Conservation (phyloP, 495 filamentous ascomycete genomes). For the Penicillium subrubescens region DNA sequence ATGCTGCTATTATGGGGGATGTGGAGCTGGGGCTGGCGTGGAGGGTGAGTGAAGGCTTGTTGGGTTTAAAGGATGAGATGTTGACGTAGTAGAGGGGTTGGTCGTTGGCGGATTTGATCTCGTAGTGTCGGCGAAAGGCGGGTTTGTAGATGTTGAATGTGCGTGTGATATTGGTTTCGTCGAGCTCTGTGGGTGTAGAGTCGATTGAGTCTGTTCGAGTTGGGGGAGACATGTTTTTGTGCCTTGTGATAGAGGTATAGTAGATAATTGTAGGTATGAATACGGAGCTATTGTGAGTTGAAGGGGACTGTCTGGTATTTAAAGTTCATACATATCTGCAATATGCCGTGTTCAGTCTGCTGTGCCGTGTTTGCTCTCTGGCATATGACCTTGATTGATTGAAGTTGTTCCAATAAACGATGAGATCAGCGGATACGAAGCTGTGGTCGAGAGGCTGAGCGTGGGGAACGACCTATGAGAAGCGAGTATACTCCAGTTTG, state of each 20-base stretch:
- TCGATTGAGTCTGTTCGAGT: constrained; percentile 10
- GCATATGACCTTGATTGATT: background rate
- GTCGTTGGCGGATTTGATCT: constrained; percentile 19
- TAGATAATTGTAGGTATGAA: background rate
- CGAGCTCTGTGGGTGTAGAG: constrained; percentile 7
- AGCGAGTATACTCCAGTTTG: background rate
- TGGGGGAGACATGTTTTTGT: constrained; percentile 12
- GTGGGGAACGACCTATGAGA: background rate
- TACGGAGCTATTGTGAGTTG: background rate
- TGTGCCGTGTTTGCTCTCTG: background rate
- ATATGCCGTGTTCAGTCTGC: background rate
- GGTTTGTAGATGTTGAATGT: constrained; percentile 15
- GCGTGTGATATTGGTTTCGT: constrained; percentile 7
- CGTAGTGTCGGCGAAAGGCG: constrained; percentile 21
- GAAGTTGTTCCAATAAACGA: background rate
- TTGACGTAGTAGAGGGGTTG: constrained; percentile 16
- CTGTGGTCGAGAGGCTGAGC: constrained; percentile 4
- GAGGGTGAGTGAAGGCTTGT: constrained; percentile 25
- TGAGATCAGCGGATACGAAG: constrained; percentile 9
- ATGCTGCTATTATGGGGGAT: constrained; percentile 24
- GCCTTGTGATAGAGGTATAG: background rate
- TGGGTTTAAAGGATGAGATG: constrained; percentile 17
- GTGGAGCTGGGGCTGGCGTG: constrained; percentile 19
- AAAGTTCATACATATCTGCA: background rate
- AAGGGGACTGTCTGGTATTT: background rate